Base-by-base conservation (phyloP, 306 rosid species). In the Rubus parviflorus region DNA sequence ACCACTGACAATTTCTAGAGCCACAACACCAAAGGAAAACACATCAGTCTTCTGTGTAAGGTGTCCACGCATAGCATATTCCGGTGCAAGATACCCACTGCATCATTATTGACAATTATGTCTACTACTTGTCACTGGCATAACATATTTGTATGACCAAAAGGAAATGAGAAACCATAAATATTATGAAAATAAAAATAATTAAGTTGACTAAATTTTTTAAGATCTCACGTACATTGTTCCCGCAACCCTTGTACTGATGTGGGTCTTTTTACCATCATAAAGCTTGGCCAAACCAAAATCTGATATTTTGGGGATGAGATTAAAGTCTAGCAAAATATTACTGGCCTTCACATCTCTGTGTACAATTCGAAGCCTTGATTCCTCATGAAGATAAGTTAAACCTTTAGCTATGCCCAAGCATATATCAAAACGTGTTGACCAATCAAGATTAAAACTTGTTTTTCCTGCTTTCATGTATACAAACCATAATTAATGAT, bases 311-410 rank as follows among this genome's bases (percentile, higher is more conserved):
- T 30, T 30, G 35, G 35, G 35, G 35, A 30, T 30, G 35, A 30
- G 35, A 30, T 30, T 30, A 30, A 0, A 30, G 2, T 30, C 35
- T 0, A 30, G 35, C 35, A 30, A 30, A 30, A 30, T 30, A 30
- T 30, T 30, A 30, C 35, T 30, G 35, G 35, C 35, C 35, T 30
- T 30, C 35, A 30, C 35, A 30, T 30, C 35, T 30, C 35, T 30
- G 35, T 30, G 96, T 48, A 92, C 91, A 71, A 90, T 89, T 20
- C 96, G 85, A 41, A 86, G 68, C 19, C 89, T 68, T 8, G 96
- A 92, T 81, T 92, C 96, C 84, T 89, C 92, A 17, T 89, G 91
- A 76, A 89, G 91, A 77, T 92, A 90, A 72, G 96, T 67, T 63
- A 90, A 84, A 42, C 96, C 96, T 83, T 90, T 89, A 35, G 96